These are phyloP conservation scores for Narthecium ossifragum DNA, from an alignment of 106 monocot species.

Conservation along the genomic window DNA sequence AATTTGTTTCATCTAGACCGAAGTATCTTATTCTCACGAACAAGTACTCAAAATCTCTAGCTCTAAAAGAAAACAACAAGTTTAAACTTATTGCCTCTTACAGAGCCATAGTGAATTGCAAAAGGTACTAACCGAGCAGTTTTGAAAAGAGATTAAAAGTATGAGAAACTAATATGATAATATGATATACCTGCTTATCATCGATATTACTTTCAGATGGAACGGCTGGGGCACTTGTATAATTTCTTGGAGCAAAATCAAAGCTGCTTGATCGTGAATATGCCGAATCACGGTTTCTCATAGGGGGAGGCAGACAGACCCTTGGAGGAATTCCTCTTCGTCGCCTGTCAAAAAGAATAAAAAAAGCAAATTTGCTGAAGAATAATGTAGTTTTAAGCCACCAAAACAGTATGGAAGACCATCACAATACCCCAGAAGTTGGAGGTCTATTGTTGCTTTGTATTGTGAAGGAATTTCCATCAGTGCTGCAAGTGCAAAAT, in stretches of 20 bases:
- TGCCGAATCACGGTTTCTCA: slow-evolving; percentile 20
- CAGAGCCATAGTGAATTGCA: too few relatives aligned
- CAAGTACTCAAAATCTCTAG: not conserved
- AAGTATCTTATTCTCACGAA: too few relatives aligned
- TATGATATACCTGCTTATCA: slow-evolving; percentile 18
- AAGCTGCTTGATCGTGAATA: slow-evolving; percentile 40
- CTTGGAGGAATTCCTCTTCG: slow-evolving; percentile 37
- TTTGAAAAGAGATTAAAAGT: not conserved
- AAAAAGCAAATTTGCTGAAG: not conserved
- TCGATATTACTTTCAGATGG: slow-evolving; percentile 36
- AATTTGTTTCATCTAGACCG: not conserved
- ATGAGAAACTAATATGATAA: not conserved
- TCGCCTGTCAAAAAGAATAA: slow-evolving; percentile 24
- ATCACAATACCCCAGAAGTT: slow-evolving; percentile 63
- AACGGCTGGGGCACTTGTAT: slow-evolving; percentile 13
- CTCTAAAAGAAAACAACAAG: not conserved
- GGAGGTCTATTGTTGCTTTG: slow-evolving; percentile 65
- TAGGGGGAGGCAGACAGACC: slow-evolving; percentile 53
- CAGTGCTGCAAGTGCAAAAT: slow-evolving; percentile 68
- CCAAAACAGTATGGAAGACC: not conserved
- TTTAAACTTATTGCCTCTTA: too few relatives aligned
- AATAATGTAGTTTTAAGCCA: not conserved
- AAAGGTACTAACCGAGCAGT: too few relatives aligned
- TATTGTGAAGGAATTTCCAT: slow-evolving; percentile 89
- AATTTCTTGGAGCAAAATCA: slow-evolving; percentile 18